Base-by-base conservation (phyloP, 805 yeast genomes). In the Saccharomycopsis malanga region DNA sequence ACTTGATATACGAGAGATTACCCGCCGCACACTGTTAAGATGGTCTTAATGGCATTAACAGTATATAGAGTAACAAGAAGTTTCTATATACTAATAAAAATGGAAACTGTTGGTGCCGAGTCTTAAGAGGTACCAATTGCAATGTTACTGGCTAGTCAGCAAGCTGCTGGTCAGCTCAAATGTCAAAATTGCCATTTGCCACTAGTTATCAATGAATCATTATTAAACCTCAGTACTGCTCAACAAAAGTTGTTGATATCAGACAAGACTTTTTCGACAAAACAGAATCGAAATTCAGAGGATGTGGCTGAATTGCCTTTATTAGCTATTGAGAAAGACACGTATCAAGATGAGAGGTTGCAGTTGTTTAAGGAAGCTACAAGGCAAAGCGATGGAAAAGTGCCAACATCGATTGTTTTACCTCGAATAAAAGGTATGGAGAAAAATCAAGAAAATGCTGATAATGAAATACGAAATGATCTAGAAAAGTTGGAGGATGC, bases 141-240 rank as follows among this genome's bases (percentile, higher is more conserved):
- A n/a, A n/a, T n/a, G n/a, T n/a, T n/a, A n/a, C n/a, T n/a, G n/a
- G n/a, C n/a, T n/a, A n/a, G n/a, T n/a, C n/a, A n/a, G n/a, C n/a
- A n/a, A n/a, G n/a, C n/a, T n/a, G n/a, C n/a, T n/a, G n/a, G n/a
- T n/a, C 38, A 42, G 20, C 42, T 42, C 24, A 58, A 55, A 50
- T 76, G 81, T 57, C 77, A 69, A 53, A 63, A 69, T 48, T 76
- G 81, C 57, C 66, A 67, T 38, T 52, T 65, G 4, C 72, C 74
- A 0, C 53, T 76, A 3, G 56, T 56, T 34, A 53, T 76, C 18
- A 74, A 74, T 49, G 62, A 65, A 6, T 65, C 77, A 1, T 58
- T 75, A n/a, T 50, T 64, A 34, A 66, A 66, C 46, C 56, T 75
- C 15, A 69, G 72, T 36, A 53, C 66, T 6, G 70, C 75, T 1